Evolutionary conservation across 805 yeast genomes (phyloP).

Genomic region (Suhomyces canberraensis): DNA sequence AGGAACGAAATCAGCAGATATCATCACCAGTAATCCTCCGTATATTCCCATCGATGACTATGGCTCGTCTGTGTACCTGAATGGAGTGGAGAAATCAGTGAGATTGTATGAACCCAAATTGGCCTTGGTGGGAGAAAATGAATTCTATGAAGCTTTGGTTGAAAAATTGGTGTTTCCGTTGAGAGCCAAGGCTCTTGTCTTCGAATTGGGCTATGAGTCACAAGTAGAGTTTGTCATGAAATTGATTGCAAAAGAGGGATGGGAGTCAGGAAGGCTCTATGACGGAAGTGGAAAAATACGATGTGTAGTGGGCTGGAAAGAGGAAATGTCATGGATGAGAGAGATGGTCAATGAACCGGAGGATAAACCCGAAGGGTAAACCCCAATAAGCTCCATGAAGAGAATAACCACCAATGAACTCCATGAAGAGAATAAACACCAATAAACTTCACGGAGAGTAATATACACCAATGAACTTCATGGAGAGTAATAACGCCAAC

Average conservation of each 20-base stretch:
- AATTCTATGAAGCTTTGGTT: conserved; percentile 62
- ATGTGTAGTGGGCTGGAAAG: conserved; percentile 63
- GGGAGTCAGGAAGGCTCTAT: conserved; percentile 47
- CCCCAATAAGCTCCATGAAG: too few relatives aligned
- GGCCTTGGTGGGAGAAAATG: conserved; percentile 77
- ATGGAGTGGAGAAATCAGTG: conserved; percentile 64
- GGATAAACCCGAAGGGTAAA: too few relatives aligned
- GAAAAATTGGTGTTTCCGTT: conserved; percentile 39
- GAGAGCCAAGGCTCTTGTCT: conserved; percentile 49
- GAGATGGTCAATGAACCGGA: neutral
- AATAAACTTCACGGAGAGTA: too few relatives aligned
- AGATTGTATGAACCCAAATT: conserved; percentile 65
- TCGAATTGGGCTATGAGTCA: conserved; percentile 65
- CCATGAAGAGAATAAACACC: too few relatives aligned
- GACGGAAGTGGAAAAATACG: conserved; percentile 56
- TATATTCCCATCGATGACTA: conserved; percentile 59
- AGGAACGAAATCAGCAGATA: conserved; percentile 29
- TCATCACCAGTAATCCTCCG: conserved; percentile 89
- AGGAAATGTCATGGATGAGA: conserved; percentile 1
- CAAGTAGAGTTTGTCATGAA: conserved; percentile 50
- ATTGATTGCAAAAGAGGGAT: conserved; percentile 23
- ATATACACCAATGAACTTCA: too few relatives aligned
- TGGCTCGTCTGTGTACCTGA: conserved; percentile 20
- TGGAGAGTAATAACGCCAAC: too few relatives aligned
- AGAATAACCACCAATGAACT: too few relatives aligned